phyloP scores from a whole-genome alignment of 441 rosid species.

The Hura crepitans region DNA sequence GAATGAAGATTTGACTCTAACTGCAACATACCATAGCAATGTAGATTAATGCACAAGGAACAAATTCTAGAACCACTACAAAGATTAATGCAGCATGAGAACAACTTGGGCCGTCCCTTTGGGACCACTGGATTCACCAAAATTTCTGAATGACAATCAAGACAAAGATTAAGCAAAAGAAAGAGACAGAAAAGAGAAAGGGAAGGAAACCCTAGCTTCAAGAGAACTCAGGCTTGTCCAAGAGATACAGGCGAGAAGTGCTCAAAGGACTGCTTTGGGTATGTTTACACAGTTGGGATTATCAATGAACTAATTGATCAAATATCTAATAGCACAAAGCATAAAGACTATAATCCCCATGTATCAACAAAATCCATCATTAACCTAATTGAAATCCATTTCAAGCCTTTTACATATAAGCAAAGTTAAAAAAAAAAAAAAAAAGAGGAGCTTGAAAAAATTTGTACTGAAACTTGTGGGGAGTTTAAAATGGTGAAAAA shows the following conservation, averaged over 20 bases:
- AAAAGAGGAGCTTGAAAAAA: background rate
- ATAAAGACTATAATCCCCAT: background rate
- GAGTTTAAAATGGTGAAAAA: background rate
- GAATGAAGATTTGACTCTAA: constrained; percentile 70
- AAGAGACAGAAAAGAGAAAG: background rate
- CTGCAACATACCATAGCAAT: constrained; percentile 44
- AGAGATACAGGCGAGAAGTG: background rate
- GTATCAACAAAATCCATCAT: constrained; percentile 1
- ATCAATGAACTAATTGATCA: background rate
- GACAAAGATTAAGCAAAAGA: background rate
- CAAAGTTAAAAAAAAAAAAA: background rate
- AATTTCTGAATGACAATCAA: background rate
- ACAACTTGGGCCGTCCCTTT: background rate
- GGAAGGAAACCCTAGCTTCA: background rate
- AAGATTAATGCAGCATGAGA: background rate
- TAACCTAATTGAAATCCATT: constrained; percentile 4
- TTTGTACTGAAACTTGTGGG: background rate
- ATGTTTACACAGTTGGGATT: background rate
- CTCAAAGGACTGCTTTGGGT: background rate
- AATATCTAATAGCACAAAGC: background rate
- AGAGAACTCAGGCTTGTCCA: background rate
- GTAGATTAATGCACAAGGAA: constrained; percentile 9
- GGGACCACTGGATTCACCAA: background rate
- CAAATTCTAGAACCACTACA: background rate
- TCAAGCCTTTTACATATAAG: background rate